These are phyloP conservation scores for Trichoderma koningii DNA, from an alignment of 2,329 filamentous ascomycete species.

Conservation along the genomic window DNA sequence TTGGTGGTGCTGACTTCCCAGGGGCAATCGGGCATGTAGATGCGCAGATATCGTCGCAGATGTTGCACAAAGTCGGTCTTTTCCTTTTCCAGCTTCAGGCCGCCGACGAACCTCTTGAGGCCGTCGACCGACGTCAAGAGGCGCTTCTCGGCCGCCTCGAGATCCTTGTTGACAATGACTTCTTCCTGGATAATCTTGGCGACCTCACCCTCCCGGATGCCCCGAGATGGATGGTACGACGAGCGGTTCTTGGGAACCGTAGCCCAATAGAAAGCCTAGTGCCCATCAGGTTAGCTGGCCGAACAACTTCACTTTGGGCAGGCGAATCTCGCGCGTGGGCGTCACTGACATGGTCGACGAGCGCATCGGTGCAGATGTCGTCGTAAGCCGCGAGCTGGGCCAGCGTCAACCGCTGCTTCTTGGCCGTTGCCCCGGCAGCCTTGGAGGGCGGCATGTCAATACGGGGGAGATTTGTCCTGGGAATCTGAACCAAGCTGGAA, in stretches of 20 bases:
- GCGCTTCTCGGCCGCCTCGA: conserved; percentile 68
- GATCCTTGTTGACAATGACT: conserved; percentile 74
- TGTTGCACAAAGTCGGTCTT: conserved; percentile 85
- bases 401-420: conserved; percentile 77
- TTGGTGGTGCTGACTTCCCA: conserved; percentile 93
- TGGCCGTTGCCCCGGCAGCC: conserved; percentile 39
- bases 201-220: conserved; percentile 67
- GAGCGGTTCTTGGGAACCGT: conserved; percentile 90
- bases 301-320: neutral
- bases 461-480: neutral
- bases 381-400: conserved; percentile 90
- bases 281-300: conserved; percentile 16
- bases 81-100: conserved; percentile 73
- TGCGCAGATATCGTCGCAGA: conserved; percentile 85
- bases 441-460: conserved; percentile 44
- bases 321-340: neutral
- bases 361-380: conserved; percentile 90
- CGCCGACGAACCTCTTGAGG: conserved; percentile 68
- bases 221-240: conserved; percentile 81
- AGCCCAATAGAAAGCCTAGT: conserved; percentile 92
- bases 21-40: conserved; percentile 90
- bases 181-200: conserved; percentile 62
- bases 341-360: conserved; percentile 84
- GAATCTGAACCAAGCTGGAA: neutral
- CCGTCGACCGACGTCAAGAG: conserved; percentile 71